Conservation (phyloP, 164 flowering plant species). For the Cinnamomum chago region DNA sequence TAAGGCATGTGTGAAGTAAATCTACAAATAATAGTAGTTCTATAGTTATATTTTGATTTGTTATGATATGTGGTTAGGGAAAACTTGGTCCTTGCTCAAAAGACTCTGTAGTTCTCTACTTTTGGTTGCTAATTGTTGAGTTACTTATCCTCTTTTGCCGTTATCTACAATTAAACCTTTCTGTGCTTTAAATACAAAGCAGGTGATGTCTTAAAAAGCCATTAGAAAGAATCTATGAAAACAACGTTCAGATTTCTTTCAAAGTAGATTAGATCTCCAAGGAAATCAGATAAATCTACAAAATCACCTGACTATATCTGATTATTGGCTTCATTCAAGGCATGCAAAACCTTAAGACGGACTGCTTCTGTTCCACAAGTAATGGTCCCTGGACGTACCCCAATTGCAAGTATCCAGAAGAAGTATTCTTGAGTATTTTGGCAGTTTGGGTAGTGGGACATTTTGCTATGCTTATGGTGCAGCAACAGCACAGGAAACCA, state of each 20-base stretch:
- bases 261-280: background rate
- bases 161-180: background rate
- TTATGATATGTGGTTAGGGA: background rate
- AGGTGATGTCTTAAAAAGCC: background rate
- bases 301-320: background rate
- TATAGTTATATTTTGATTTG: background rate
- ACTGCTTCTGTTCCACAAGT: background rate
- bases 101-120: background rate
- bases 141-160: background rate
- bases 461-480: background rate
- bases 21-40: background rate
- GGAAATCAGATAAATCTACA: background rate
- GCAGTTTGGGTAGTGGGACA: background rate
- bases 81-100: background rate
- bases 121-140: background rate
- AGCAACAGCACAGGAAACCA: background rate
- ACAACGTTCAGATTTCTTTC: background rate
- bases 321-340: background rate
- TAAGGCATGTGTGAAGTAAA: background rate
- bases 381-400: background rate
- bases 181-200: background rate
- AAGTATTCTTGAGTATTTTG: background rate
- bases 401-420: background rate
- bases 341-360: background rate
- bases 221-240: background rate